Base-by-base conservation (phyloP, 345 rosid species). In the Moringa oleifera region DNA sequence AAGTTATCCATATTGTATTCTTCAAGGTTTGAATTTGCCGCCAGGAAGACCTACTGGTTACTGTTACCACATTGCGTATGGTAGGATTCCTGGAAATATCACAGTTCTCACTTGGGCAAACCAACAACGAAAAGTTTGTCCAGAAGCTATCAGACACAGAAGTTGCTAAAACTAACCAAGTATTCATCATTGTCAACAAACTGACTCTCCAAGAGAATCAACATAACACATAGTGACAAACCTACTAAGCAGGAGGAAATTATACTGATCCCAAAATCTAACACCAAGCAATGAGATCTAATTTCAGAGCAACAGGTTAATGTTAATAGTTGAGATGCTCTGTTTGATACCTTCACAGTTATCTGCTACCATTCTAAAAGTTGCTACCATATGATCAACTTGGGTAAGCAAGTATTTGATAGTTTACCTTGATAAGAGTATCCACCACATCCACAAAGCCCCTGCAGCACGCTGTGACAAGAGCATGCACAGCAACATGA, bases 401-500 rank as follows among this genome's bases (percentile, higher is more conserved):
- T n/a, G n/a, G n/a, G 6, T 45, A 18, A 51, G 17, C 7, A 20
- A 41, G 24, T 25, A 59, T 57, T 52, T 33, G 37, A 66, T 55
- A 61, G 46, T 46, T 78, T 77, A 89, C 99, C 88, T 73, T 82
- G 58, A 83, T 64, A 58, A 94, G 87, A 51, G 87, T 73, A 70
- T 73, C 85, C 68, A 84, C 89, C 22, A 88, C 88, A 55, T 83
- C 93, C 20, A 63, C 78, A 68, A 85, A 94, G 24, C 99, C 99
- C 59, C 95, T 74, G 79, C 83, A 88, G 77, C 79, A 88, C n/a
- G 97, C 95, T 21, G 84, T 77, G 81, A 85, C 85, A 23, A 94
- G 81, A 72, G 91, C 96, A 65, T 94, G 97, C 52, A 90, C 92
- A 53, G 95, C 87, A 18, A 88, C 78, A 60, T 81, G 92, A 66